A percentile compares a stretch with the other conserved stretches of the same genome.
Evolutionary conservation across 805 yeast genomes (phyloP).

Genomic region (Starmera caribaea): DNA sequence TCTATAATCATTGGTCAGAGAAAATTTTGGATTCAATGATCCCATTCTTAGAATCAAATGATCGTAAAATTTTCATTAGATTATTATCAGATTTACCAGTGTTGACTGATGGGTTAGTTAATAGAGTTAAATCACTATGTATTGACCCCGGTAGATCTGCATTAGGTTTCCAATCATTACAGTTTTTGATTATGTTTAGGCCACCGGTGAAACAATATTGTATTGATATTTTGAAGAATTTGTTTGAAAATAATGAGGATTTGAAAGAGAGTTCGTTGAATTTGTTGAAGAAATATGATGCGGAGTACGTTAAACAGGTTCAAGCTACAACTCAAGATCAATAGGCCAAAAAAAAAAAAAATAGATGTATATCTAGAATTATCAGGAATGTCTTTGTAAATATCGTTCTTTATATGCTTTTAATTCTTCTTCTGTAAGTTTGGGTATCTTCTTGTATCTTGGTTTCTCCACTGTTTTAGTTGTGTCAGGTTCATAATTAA

Average conservation of each 20-base stretch:
- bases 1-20: conserved; percentile 61
- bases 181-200: conserved; percentile 77
- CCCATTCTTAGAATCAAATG: conserved; percentile 76
- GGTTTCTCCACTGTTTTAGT: background rate
- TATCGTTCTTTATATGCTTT: conserved; percentile 10
- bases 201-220: conserved; percentile 66
- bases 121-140: conserved; percentile 62
- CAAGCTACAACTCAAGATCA: too few species aligned
- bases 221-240: conserved; percentile 35
- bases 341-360: too few species aligned
- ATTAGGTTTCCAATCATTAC: conserved; percentile 75
- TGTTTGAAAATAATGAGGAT: conserved; percentile 39
- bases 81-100: conserved; percentile 82
- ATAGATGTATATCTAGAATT: too few species aligned
- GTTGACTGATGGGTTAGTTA: conserved; percentile 51
- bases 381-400: conserved; percentile 4
- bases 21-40: conserved; percentile 68
- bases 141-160: conserved; percentile 76
- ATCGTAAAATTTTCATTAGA: conserved; percentile 72
- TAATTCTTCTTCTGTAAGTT: conserved; percentile 6
- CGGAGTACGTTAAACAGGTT: conserved; percentile 2
- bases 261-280: conserved; percentile 36
- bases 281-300: conserved; percentile 36
- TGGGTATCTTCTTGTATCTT: conserved; percentile 9
- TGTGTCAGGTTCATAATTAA: background rate